Evolutionary conservation across 352 stramenopile species (phyloP).

Genomic region (Phytophthora pistaciae): DNA sequence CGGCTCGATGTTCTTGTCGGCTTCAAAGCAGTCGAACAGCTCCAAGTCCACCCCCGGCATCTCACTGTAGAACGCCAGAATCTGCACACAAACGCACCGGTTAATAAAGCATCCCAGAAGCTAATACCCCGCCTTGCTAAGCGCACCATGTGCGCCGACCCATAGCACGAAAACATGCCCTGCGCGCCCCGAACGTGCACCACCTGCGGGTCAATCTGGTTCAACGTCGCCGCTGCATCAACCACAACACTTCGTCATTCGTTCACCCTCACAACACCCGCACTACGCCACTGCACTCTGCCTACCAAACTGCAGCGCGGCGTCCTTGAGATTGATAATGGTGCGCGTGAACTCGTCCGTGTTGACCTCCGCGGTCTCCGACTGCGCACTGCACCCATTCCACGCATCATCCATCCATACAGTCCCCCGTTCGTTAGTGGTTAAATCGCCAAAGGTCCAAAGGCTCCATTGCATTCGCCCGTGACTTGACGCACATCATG

Average conservation of each 20-base stretch:
- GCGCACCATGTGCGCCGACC: conserved; percentile 73
- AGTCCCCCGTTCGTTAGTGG: neutral
- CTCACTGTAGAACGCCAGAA: conserved; percentile 89
- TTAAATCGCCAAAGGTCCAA: neutral
- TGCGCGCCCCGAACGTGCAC: conserved; percentile 86
- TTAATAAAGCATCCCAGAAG: too few species aligned
- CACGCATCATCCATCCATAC: neutral
- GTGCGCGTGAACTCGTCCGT: conserved; percentile 82
- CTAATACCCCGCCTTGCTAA: neutral
- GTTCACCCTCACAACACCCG: neutral
- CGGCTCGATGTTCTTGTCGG: conserved; percentile 77
- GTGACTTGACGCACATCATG: conserved; percentile 71
- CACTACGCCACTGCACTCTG: neutral
- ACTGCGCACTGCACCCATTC: conserved; percentile 62
- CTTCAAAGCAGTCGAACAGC: conserved; percentile 83
- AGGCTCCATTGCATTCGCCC: too few species aligned
- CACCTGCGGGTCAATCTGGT: conserved; percentile 85
- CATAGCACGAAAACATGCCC: conserved; percentile 90
- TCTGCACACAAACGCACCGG: conserved; percentile 39
- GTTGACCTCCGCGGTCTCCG: conserved; percentile 69
- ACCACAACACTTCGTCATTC: conserved; percentile 1
- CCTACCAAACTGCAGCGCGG: conserved; percentile 83
- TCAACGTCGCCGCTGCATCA: conserved; percentile 71
- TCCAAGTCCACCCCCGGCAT: conserved; percentile 81
- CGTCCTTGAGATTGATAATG: conserved; percentile 84